A percentile compares a stretch with the other conserved stretches of the same genome.
These are phyloP conservation scores for Didymella glomerata DNA, from an alignment of 2,329 filamentous ascomycete genomes.

Conservation along the genomic window DNA sequence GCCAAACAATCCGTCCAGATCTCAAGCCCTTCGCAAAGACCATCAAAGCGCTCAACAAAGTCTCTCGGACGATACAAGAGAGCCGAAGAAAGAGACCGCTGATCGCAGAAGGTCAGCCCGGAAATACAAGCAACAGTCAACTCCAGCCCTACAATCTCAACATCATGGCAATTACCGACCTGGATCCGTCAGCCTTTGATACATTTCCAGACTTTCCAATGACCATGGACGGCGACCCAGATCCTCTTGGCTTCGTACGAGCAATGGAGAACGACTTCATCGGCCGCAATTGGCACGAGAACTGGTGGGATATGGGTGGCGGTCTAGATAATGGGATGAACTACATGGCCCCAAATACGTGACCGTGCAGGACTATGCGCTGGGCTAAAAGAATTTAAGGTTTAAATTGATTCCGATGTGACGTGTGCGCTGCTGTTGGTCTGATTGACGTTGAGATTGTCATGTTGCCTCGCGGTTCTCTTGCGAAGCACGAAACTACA, in stretches of 20 bases:
- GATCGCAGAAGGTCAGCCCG: neutral
- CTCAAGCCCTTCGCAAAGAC: slow-evolving; percentile 24
- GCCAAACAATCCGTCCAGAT: neutral
- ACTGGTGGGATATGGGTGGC: slow-evolving; percentile 41
- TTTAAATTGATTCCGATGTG: too few species aligned
- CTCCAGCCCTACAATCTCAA: neutral
- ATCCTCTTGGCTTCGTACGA: slow-evolving; percentile 37
- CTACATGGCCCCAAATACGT: neutral
- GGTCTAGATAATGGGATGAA: neutral
- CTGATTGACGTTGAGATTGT: too few species aligned
- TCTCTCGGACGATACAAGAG: slow-evolving; percentile 39
- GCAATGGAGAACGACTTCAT: slow-evolving; percentile 44
- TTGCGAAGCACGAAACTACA: too few species aligned
- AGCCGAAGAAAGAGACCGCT: slow-evolving; percentile 14
- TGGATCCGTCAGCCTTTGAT: slow-evolving; percentile 29
- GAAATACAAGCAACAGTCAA: neutral
- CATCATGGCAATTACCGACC: slow-evolving; percentile 21
- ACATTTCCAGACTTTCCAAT: slow-evolving; percentile 29
- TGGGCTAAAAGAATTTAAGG: neutral
- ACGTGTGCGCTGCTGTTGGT: too few species aligned
- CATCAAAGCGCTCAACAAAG: slow-evolving; percentile 42
- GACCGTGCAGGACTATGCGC: too few species aligned
- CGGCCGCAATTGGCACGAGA: slow-evolving; percentile 40
- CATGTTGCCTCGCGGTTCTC: too few species aligned
- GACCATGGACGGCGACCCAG: slow-evolving; percentile 31